These are phyloP conservation scores for Dipodascopsis tothii DNA, from an alignment of 805 yeast genomes.

Conservation along the genomic window DNA sequence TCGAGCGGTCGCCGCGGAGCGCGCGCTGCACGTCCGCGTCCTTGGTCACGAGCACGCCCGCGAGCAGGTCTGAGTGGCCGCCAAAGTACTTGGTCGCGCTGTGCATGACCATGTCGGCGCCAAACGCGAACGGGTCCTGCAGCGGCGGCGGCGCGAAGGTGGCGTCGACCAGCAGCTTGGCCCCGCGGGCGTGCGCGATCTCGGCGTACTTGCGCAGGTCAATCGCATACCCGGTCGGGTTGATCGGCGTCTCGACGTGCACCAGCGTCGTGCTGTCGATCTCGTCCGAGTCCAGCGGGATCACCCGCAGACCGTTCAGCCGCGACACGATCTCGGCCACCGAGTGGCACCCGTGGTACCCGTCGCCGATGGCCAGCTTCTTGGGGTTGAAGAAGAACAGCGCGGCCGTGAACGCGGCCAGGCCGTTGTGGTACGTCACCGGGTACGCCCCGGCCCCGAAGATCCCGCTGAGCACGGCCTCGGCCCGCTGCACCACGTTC, in stretches of 20 bases:
- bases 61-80: conserved; percentile 87
- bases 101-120: conserved; percentile 85
- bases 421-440: conserved; percentile 68
- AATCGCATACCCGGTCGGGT: conserved; percentile 65
- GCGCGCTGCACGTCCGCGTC: conserved; percentile 39
- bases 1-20: conserved; percentile 56
- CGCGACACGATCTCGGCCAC: conserved; percentile 57
- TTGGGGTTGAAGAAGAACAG: conserved; percentile 67
- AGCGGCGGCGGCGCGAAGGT: conserved; percentile 94
- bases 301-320: conserved; percentile 48
- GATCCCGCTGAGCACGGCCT: conserved; percentile 52
- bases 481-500: conserved; percentile 64
- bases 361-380: conserved; percentile 62
- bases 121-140: conserved; percentile 70
- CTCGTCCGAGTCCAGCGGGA: conserved; percentile 38
- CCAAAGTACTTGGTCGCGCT: conserved; percentile 91
- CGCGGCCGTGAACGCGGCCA: conserved; percentile 73
- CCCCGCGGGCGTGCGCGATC: conserved; percentile 72
- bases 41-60: conserved; percentile 72
- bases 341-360: conserved; percentile 80
- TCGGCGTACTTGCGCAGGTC: conserved; percentile 59
- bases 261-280: conserved; percentile 64
- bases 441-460: conserved; percentile 49
- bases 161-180: conserved; percentile 64
- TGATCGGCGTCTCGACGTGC: conserved; percentile 82